These are phyloP conservation scores for Tetracentron sinense DNA, from an alignment of 164 flowering plant species.

Conservation along the genomic window DNA sequence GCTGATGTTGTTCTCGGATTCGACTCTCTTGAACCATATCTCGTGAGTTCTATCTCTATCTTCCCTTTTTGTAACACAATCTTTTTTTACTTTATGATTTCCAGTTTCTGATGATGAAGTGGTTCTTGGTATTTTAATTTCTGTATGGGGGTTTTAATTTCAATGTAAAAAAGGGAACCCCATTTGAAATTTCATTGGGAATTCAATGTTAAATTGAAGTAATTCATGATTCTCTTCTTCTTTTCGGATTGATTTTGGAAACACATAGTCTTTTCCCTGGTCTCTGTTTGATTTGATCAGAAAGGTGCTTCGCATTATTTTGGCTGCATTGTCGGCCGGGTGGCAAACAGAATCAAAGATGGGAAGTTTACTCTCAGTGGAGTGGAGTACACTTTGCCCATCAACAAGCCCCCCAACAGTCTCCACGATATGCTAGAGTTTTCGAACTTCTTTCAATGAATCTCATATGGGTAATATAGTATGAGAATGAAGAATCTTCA, in stretches of 20 bases:
- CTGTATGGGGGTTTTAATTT: neutral
- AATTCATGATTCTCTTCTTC: neutral
- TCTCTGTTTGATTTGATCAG: slow-evolving; percentile 24
- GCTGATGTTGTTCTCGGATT: slow-evolving; percentile 64
- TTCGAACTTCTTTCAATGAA: neutral
- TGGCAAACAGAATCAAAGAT: slow-evolving; percentile 87
- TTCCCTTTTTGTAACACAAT: neutral
- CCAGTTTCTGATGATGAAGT: neutral
- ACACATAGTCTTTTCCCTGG: neutral
- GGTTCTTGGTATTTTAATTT: neutral
- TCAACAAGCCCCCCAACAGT: slow-evolving; percentile 83
- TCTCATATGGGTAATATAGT: neutral
- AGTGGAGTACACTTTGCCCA: slow-evolving; percentile 53
- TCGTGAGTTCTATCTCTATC: slow-evolving; percentile 25
- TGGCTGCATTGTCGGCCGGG: slow-evolving; percentile 79
- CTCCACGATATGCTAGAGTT: slow-evolving; percentile 47
- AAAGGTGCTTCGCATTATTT: slow-evolving; percentile 43
- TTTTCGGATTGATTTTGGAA: neutral
- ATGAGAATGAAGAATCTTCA: too few species aligned
- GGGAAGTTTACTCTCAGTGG: slow-evolving; percentile 76
- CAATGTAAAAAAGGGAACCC: neutral
- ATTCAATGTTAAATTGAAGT: neutral
- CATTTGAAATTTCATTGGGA: neutral
- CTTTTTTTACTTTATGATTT: neutral
- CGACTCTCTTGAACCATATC: slow-evolving; percentile 51